These are phyloP conservation scores for Saturnispora serradocipensis DNA, from an alignment of 805 yeast species.

Conservation along the genomic window DNA sequence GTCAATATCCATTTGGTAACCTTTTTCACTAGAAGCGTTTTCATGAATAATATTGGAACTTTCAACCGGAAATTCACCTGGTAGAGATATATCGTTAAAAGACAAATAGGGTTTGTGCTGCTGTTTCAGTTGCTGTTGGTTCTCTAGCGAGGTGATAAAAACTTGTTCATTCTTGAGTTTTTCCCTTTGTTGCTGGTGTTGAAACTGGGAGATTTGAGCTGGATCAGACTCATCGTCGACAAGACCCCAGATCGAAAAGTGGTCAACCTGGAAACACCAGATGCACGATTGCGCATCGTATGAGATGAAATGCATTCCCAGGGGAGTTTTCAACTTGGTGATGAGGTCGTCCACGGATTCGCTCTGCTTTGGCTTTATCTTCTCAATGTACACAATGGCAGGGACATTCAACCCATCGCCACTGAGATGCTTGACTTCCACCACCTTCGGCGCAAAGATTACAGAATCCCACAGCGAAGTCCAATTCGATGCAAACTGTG, in stretches of 20 bases:
- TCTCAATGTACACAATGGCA: conserved; percentile 61
- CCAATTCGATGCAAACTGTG: conserved; percentile 38
- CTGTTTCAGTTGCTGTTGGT: neutral
- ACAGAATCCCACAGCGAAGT: conserved; percentile 32
- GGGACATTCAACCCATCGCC: conserved; percentile 73
- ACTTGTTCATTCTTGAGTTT: conserved; percentile 12
- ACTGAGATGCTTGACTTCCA: conserved; percentile 55
- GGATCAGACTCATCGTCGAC: conserved; percentile 56
- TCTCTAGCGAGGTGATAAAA: neutral
- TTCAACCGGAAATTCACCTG: conserved; percentile 11
- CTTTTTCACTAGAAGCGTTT: neutral
- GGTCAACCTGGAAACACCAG: conserved; percentile 80
- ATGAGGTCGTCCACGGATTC: conserved; percentile 20
- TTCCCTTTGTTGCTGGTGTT: conserved; percentile 20
- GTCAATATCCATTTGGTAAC: neutral
- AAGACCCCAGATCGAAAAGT: conserved; percentile 92
- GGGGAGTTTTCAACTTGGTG: conserved; percentile 39
- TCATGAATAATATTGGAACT: neutral
- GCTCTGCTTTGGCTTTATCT: conserved; percentile 28
- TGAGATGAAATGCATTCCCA: conserved; percentile 72
- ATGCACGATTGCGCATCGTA: conserved; percentile 66
- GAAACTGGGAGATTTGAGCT: conserved; percentile 28
- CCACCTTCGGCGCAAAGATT: conserved; percentile 39
- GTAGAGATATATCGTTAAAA: conserved; percentile 11
- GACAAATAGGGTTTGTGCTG: conserved; percentile 3